These are phyloP conservation scores for Musa acuminata DNA, from an alignment of 176 grass and related monocot genomes.

Conservation along the genomic window DNA sequence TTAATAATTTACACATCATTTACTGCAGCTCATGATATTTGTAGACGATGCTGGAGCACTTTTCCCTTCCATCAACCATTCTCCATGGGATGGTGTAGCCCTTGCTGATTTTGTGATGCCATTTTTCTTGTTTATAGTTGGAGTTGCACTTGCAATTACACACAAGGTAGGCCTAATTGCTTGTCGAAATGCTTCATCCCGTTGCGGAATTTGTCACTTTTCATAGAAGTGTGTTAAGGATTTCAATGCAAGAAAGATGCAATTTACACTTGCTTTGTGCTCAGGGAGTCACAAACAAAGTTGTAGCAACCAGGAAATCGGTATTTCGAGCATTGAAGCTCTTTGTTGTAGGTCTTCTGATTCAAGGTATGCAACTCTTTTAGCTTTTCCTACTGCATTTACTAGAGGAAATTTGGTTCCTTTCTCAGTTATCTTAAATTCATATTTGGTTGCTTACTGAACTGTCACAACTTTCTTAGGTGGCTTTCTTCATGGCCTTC, in stretches of 20 bases:
- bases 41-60: slow-evolving; percentile 73
- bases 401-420: background rate
- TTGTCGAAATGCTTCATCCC: background rate
- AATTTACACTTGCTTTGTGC: slow-evolving; percentile 12
- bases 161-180: slow-evolving; percentile 47
- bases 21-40: slow-evolving; percentile 79
- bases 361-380: slow-evolving; percentile 45
- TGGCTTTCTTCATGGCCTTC: slow-evolving; percentile 77
- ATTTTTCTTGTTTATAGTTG: slow-evolving; percentile 90
- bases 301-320: slow-evolving; percentile 57
- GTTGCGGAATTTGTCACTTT: background rate
- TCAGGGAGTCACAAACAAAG: slow-evolving; percentile 55
- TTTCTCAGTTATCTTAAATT: background rate
- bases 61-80: slow-evolving; percentile 51
- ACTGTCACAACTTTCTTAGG: slow-evolving; percentile 21
- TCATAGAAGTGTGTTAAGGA: no score
- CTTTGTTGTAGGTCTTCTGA: slow-evolving; percentile 61
- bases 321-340: slow-evolving; percentile 62
- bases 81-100: slow-evolving; percentile 67
- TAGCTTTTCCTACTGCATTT: background rate
- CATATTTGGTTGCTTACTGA: background rate
- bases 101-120: slow-evolving; percentile 94
- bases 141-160: slow-evolving; percentile 64
- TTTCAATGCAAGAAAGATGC: background rate
- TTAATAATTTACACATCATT: background rate